phyloP scores from a whole-genome alignment of 768 basidiomycete genomes.

The Leccinellum albellum region DNA sequence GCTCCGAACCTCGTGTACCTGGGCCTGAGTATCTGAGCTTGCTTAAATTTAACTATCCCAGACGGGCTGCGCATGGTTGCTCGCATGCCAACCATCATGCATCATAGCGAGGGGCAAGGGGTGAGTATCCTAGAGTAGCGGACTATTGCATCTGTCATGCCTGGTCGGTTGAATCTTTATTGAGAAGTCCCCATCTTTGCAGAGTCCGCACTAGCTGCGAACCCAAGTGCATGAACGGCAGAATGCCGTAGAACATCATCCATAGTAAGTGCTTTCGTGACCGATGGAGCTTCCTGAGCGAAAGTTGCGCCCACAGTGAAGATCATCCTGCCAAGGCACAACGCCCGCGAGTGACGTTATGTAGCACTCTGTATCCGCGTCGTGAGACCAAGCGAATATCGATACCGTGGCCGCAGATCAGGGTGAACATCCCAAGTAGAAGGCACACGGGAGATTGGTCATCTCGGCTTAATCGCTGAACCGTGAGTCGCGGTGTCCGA shows the following conservation, averaged over 20 bases:
- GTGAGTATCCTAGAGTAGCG: neutral
- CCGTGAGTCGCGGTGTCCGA: neutral
- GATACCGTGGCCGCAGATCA: neutral
- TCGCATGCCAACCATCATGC: neutral
- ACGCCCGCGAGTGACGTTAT: slow-evolving; percentile 21
- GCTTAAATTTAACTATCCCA: neutral
- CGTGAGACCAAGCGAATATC: neutral
- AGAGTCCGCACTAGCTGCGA: slow-evolving; percentile 1
- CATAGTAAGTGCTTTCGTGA: too few species aligned
- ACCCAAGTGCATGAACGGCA: neutral
- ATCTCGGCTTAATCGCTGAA: neutral
- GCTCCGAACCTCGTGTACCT: neutral
- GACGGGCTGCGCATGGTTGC: neutral
- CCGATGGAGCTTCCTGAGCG: neutral
- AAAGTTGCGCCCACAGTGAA: neutral
- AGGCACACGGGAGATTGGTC: neutral
- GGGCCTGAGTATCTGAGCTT: neutral
- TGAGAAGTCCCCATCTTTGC: neutral
- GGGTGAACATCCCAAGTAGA: neutral
- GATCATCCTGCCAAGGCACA: neutral
- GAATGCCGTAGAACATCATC: neutral
- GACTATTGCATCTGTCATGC: neutral
- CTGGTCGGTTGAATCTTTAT: neutral
- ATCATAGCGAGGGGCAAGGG: neutral
- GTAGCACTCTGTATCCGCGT: neutral